Conservation (phyloP, 805 yeast species). For the Myxozyma lipomycoides region DNA sequence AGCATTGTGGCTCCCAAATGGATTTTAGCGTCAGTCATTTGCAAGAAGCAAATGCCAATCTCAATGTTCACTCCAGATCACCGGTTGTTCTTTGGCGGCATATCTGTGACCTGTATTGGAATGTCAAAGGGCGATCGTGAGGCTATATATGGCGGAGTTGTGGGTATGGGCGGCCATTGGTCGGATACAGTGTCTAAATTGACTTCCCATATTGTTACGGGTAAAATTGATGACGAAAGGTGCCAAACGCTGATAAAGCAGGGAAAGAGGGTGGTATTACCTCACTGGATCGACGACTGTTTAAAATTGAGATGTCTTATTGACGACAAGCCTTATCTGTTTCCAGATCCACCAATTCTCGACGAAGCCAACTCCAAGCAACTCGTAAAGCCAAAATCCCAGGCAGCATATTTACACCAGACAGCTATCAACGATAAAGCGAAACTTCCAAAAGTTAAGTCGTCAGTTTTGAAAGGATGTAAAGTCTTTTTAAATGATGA, state of each 20-base stretch:
- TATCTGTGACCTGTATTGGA: conserved; percentile 58
- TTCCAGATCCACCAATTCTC: conserved; percentile 39
- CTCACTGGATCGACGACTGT: conserved; percentile 67
- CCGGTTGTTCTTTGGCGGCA: conserved; percentile 56
- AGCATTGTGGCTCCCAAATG: conserved; percentile 64
- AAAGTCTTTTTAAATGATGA: conserved; percentile 53
- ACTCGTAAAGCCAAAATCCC: conserved; percentile 1
- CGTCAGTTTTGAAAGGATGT: conserved; percentile 26
- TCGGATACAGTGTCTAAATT: conserved; percentile 58
- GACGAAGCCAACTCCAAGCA: conserved; percentile 10
- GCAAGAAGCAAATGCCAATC: conserved; percentile 46
- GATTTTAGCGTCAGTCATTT: conserved; percentile 49
- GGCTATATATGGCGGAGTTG: conserved; percentile 61
- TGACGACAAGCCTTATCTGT: conserved; percentile 51
- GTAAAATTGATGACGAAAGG: conserved; percentile 51
- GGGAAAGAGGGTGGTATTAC: conserved; percentile 59
- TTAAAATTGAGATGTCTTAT: conserved; percentile 49
- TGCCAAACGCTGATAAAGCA: conserved; percentile 51
- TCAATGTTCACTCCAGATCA: conserved; percentile 72
- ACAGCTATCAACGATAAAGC: conserved; percentile 6
- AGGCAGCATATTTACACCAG: conserved; percentile 9
- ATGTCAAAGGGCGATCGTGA: conserved; percentile 58
- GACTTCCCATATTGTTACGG: conserved; percentile 75
- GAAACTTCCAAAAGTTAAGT: neutral
- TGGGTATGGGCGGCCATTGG: conserved; percentile 74